phyloP scores from a whole-genome alignment of 2,329 filamentous ascomycete genomes.

The Aureobasidium sp. region DNA sequence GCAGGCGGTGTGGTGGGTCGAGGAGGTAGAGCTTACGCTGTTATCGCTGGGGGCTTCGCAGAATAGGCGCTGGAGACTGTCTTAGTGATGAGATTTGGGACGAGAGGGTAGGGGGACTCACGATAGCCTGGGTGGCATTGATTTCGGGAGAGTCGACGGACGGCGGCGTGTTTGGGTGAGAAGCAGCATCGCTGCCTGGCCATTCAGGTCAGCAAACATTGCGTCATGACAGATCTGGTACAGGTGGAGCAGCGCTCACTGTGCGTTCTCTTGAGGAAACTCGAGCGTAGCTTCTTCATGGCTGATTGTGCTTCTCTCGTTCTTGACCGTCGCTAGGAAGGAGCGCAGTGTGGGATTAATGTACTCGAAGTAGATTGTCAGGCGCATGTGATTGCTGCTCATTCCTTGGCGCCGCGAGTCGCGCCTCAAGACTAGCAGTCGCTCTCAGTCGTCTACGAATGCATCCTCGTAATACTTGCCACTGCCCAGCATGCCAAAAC shows the following conservation, averaged over 20 bases:
- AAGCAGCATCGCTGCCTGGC: slow-evolving; percentile 22
- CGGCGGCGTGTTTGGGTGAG: slow-evolving; percentile 18
- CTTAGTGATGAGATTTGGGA: neutral
- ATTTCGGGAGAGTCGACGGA: slow-evolving; percentile 56
- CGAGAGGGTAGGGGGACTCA: slow-evolving; percentile 34
- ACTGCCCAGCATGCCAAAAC: neutral
- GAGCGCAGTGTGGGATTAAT: neutral
- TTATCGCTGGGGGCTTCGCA: slow-evolving; percentile 63
- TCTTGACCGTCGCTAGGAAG: neutral
- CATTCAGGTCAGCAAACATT: slow-evolving; percentile 17
- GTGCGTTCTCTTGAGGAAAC: slow-evolving; percentile 19
- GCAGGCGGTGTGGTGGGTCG: neutral
- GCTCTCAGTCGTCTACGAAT: neutral
- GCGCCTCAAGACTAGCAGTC: neutral
- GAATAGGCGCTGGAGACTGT: slow-evolving; percentile 49
- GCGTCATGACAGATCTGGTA: neutral
- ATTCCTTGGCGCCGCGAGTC: neutral
- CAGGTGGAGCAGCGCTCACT: slow-evolving; percentile 14
- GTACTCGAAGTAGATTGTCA: neutral
- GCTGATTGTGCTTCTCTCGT: neutral
- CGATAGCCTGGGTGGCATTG: slow-evolving; percentile 57
- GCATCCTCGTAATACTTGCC: neutral
- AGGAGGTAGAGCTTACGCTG: slow-evolving; percentile 35
- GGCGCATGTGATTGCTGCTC: neutral
- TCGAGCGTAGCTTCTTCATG: slow-evolving; percentile 22